Base-by-base conservation (phyloP, 768 basidiomycete genomes). In the Trametes cinnabarina region DNA sequence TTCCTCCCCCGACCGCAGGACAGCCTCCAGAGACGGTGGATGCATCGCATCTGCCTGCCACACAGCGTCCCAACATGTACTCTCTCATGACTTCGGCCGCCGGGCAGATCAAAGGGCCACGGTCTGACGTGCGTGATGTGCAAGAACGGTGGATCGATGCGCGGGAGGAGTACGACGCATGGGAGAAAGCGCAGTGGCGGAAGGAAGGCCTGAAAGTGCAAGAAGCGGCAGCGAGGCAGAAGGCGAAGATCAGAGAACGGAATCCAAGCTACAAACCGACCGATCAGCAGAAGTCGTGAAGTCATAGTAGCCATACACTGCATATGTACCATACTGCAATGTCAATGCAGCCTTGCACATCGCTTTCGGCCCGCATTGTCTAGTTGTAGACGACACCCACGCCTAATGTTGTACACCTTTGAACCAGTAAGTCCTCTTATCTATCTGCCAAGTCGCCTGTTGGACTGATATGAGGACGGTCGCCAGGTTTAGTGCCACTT, bases 101-200 rank as follows among this genome's bases (percentile, higher is more conserved):
- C 15, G 85, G 85, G 0, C 70, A 77, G 1, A 68, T 85, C 57
- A 74, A 71, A 15, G 85, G 82, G 0, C 72, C 76, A 4, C 72
- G 74, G 49, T 81, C 79, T 61, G 77, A 78, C 62, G 78, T 92
- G 12, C 74, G 83, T 20, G 92, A 94, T 66, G 84, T 95, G 6
- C 94, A 98, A 70, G 95, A 98, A 69, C 77, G 94, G 41, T 98
- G 95, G 94, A 72, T 96, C n/a, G 93, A 97, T 64, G 83, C 85
- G 6, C 81, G 79, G 60, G 90, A 92, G 25, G 82, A 81, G 43
- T 97, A 85, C 73, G 94, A 97, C 70, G 87, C 86, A 42, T 87
- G 77, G 65, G 92, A 98, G 73, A 85, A 75, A 67, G 78, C 70
- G 65, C 80, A 87, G 64, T 95, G 92, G 94, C 76, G 84, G 63